phyloP scores from a whole-genome alignment of 2,329 filamentous ascomycete species.

The Colletotrichum lini region DNA sequence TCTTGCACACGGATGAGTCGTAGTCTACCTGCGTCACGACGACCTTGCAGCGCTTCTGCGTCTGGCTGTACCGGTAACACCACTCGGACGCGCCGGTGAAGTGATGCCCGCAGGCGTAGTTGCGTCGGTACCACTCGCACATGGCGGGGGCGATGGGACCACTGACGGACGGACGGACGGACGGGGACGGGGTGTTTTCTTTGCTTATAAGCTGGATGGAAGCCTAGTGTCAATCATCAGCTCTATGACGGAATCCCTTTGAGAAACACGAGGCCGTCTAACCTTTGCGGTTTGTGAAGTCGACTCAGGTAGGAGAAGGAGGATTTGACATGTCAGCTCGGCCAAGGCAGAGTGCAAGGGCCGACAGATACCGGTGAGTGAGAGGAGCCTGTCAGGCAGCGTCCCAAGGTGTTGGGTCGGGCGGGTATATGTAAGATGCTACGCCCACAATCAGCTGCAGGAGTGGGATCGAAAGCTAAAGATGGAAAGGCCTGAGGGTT shows the following conservation, averaged over 20 bases:
- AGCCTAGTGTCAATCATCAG: too few species aligned
- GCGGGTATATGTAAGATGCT: constrained; percentile 42
- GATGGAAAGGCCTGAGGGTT: constrained; percentile 14
- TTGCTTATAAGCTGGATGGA: not conserved
- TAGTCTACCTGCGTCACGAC: constrained; percentile 40
- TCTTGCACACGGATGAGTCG: constrained; percentile 34
- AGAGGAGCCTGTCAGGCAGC: constrained; percentile 34
- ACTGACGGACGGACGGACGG: too few species aligned
- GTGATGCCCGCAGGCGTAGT: constrained; percentile 43
- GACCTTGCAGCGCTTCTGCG: constrained; percentile 42
- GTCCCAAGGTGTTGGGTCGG: constrained; percentile 38
- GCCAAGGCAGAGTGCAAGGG: constrained; percentile 39
- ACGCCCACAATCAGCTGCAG: constrained; percentile 31
- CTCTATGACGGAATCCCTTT: not conserved
- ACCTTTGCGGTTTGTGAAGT: constrained; percentile 29
- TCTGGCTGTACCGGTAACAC: constrained; percentile 42
- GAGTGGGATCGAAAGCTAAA: constrained; percentile 19
- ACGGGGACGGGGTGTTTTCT: too few species aligned
- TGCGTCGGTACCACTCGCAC: constrained; percentile 44
- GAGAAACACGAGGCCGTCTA: not conserved
- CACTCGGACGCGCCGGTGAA: constrained; percentile 42
- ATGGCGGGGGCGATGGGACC: constrained; percentile 16
- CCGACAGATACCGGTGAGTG: constrained; percentile 37
- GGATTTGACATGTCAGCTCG: constrained; percentile 39
- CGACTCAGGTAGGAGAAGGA: constrained; percentile 23